phyloP scores from a whole-genome alignment of 2,329 filamentous ascomycete genomes.

The Fusarium hostae region DNA sequence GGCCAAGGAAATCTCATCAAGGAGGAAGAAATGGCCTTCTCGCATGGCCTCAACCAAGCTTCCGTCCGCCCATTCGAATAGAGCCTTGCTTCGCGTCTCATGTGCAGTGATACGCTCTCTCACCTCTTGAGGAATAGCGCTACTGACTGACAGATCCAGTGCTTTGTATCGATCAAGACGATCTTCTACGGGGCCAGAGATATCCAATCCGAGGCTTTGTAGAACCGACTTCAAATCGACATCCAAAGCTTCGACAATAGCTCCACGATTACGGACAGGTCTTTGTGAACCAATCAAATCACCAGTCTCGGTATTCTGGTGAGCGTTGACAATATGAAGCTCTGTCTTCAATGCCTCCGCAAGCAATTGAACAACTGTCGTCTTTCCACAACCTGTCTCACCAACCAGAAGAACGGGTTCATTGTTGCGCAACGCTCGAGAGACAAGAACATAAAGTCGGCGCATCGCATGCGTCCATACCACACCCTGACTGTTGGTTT shows the following conservation, averaged over 20 bases:
- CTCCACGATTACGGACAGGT: constrained; percentile 85
- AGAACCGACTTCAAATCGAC: constrained; percentile 67
- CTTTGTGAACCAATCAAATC: constrained; percentile 96
- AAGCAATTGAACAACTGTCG: constrained; percentile 91
- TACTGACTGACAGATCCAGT: constrained; percentile 58
- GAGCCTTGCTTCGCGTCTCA: constrained; percentile 76
- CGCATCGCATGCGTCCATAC: constrained; percentile 98
- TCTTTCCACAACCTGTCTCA: constrained; percentile 98
- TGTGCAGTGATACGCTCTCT: constrained; percentile 59
- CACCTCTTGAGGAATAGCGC: constrained; percentile 61
- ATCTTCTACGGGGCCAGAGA: constrained; percentile 60
- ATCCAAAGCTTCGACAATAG: constrained; percentile 73
- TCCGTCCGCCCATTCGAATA: constrained; percentile 97
- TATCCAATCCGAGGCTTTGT: constrained; percentile 52
- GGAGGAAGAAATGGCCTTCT: constrained; percentile 86
- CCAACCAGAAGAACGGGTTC: constrained; percentile 95
- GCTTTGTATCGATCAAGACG: constrained; percentile 67
- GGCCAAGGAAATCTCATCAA: constrained; percentile 97
- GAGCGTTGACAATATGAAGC: constrained; percentile 92
- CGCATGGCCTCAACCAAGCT: constrained; percentile 95
- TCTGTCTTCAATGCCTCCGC: constrained; percentile 81
- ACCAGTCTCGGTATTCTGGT: constrained; percentile 97
- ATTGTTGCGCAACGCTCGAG: constrained; percentile 84
- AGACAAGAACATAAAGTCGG: constrained; percentile 88
- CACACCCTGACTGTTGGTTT: constrained; percentile 69